Evolutionary conservation across 139 green algal species (phyloP).

Genomic region (Cymbomonas tetramitiformis): DNA sequence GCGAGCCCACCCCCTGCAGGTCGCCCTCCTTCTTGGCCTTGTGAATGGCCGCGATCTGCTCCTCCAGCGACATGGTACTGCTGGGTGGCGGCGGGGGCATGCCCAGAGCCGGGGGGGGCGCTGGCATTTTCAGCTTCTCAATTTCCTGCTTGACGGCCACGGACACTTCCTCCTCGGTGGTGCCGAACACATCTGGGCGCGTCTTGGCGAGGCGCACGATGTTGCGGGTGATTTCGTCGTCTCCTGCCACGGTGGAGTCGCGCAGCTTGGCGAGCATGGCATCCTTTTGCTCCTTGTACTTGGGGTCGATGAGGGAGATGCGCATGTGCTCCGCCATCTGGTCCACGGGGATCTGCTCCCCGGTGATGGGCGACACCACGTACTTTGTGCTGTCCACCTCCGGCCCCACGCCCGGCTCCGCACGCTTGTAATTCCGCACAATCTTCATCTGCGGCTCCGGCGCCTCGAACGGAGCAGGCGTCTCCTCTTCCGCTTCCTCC

Average conservation of each 20-base stretch:
- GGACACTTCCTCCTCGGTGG: slow-evolving; percentile 56
- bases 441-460: slow-evolving; percentile 46
- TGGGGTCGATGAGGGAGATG: slow-evolving; percentile 73
- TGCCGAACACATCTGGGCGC: slow-evolving; percentile 88
- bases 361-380: slow-evolving; percentile 89
- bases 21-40: not conserved
- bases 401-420: too few species aligned
- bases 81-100: slow-evolving; percentile 2
- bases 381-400: slow-evolving; percentile 58
- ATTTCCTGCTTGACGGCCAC: slow-evolving; percentile 49
- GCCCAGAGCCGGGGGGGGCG: not conserved
- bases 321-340: slow-evolving; percentile 84
- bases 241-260: slow-evolving; percentile 56
- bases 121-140: slow-evolving; percentile 56
- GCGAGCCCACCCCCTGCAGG: not conserved
- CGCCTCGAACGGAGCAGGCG: not conserved
- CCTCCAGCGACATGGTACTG: not conserved
- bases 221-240: slow-evolving; percentile 90
- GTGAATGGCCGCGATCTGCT: not conserved
- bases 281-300: slow-evolving; percentile 82
- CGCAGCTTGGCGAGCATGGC: slow-evolving; percentile 80
- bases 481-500: slow-evolving; percentile 5
- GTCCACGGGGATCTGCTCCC: slow-evolving; percentile 52
- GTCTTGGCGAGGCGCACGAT: slow-evolving; percentile 63
- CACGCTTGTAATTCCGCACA: slow-evolving; percentile 79